phyloP scores from a whole-genome alignment of 2,329 filamentous ascomycete species.

The Zasmidium citrigriseum region DNA sequence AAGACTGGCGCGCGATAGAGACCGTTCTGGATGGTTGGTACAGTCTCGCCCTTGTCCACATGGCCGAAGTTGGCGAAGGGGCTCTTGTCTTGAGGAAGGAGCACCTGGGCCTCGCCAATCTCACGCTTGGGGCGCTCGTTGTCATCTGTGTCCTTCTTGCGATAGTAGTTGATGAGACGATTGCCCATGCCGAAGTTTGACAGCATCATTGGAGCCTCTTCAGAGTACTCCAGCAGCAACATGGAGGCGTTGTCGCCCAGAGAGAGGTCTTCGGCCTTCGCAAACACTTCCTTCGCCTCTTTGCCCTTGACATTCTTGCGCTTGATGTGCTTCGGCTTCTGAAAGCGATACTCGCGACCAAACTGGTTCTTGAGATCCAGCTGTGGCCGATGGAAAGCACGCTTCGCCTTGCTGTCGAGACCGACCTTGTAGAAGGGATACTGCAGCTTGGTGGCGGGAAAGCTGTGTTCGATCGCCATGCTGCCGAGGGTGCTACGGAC shows the following conservation, averaged over 20 bases:
- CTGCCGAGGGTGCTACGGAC: slow-evolving; percentile 89
- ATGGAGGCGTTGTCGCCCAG: slow-evolving; percentile 82
- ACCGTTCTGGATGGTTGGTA: slow-evolving; percentile 87
- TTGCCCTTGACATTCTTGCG: slow-evolving; percentile 81
- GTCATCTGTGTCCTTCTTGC: slow-evolving; percentile 78
- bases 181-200: slow-evolving; percentile 98
- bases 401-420: slow-evolving; percentile 68
- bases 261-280: slow-evolving; percentile 77
- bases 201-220: slow-evolving; percentile 86
- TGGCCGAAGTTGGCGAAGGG: slow-evolving; percentile 95
- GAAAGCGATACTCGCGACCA: slow-evolving; percentile 70
- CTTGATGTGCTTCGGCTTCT: slow-evolving; percentile 72
- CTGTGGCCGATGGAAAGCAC: slow-evolving; percentile 82
- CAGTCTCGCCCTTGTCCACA: slow-evolving; percentile 85
- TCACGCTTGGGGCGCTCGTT: slow-evolving; percentile 74
- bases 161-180: slow-evolving; percentile 94
- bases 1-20: slow-evolving; percentile 97
- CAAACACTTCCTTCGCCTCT: slow-evolving; percentile 75
- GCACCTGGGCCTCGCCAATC: slow-evolving; percentile 82
- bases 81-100: slow-evolving; percentile 91
- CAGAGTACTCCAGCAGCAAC: slow-evolving; percentile 90
- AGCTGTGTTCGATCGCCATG: slow-evolving; percentile 88
- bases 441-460: slow-evolving; percentile 86
- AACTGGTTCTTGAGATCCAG: slow-evolving; percentile 64
- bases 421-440: slow-evolving; percentile 96